Base-by-base conservation (phyloP, 202 grass and related monocot genomes). In the Zoysia matrella region DNA sequence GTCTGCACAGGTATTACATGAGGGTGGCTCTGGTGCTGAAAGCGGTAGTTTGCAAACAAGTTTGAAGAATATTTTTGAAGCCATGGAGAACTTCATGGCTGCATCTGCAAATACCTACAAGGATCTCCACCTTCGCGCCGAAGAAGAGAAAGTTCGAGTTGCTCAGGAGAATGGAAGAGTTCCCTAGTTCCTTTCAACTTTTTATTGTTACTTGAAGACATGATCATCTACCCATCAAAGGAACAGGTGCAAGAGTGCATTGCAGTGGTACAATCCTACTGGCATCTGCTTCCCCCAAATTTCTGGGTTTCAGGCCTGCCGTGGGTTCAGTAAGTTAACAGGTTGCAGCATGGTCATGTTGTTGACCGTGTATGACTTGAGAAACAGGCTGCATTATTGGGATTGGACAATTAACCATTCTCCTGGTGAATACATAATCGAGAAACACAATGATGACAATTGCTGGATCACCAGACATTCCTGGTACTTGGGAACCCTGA, bases 71-170 rank as follows among this genome's bases (percentile, higher is more conserved):
- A 88, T 98, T 69, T 98, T 98, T 79, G 92, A 95, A 66, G 90
- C 92, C 13, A 86, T 98, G 85, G 89, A 95, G 69, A 88, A 82
- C 75, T 96, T 96, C 87, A 88, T 83, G 8, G 52, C 80, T 58
- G 71, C 53, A 66, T 88, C 81, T 39, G 83, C 64, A 73, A 93
- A 91, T 52, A 90, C 82, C 39, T 99, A 98, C 8, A 90, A 67
- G 84, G 90, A 84, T 13, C 89, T 98, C 22, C 74, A 90, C 54
- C 48, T 49, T 14, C 84, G 82, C 10, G 65, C 66, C 1, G 89
- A 93, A 88, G 95, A 98, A 86, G 95, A 98, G 86, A 94, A 97
- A 83, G 80, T 67, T 52, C 83, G 74, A 50, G 80, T 92, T 30
- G 76, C 84, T 47, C 86, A 74, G 67, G 72, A 86, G 78, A 58